Evolutionary conservation across 2,329 filamentous ascomycete genomes (phyloP).

Genomic region (Hansfordia pulvinata): DNA sequence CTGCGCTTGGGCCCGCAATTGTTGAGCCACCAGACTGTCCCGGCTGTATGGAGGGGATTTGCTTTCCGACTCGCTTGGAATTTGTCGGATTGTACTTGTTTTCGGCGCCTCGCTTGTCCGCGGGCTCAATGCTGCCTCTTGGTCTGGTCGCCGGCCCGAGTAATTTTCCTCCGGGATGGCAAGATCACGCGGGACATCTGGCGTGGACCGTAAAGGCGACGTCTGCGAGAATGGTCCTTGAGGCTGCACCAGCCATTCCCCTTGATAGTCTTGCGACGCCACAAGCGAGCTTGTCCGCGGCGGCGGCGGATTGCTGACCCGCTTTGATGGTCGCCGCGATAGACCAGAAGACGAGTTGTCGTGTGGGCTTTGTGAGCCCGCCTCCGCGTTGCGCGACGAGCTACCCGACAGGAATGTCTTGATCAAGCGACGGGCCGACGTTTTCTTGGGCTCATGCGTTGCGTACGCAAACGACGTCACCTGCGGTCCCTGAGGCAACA

Average conservation of each 20-base stretch:
- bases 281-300: too few relatives aligned
- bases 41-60: constrained; percentile 26
- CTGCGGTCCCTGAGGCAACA: constrained; percentile 9
- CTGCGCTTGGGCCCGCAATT: too few relatives aligned
- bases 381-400: constrained; percentile 9
- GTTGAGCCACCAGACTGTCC: constrained; percentile 29
- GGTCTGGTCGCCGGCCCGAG: too few relatives aligned
- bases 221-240: too few relatives aligned
- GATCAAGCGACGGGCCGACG: constrained; percentile 38
- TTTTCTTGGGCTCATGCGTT: constrained; percentile 23
- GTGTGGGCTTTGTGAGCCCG: background rate
- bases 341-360: constrained; percentile 11
- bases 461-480: constrained; percentile 4
- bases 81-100: too few relatives aligned
- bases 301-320: constrained; percentile 1
- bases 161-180: too few relatives aligned
- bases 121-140: too few relatives aligned
- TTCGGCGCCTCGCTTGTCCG: too few relatives aligned
- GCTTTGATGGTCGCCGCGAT: background rate
- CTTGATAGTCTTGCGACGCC: too few relatives aligned
- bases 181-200: too few relatives aligned
- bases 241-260: too few relatives aligned
- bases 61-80: constrained; percentile 43
- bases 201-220: too few relatives aligned
- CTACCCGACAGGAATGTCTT: constrained; percentile 37